Evolutionary conservation across 2,329 filamentous ascomycete species (phyloP).

Genomic region (Colletotrichum australisinense): DNA sequence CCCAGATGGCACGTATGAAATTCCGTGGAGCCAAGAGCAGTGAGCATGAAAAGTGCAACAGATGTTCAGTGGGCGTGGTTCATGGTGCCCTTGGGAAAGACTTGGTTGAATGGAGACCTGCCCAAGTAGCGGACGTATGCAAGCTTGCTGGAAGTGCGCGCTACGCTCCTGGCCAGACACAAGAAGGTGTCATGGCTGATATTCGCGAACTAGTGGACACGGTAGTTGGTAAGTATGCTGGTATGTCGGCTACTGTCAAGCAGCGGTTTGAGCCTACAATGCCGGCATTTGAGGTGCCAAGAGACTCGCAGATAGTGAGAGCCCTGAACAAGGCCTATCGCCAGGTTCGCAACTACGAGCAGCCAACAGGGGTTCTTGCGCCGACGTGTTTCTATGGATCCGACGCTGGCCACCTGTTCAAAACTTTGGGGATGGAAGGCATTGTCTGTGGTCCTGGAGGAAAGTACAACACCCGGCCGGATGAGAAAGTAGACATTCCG

Average conservation of each 20-base stretch:
- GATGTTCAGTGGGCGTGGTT: conserved; percentile 41
- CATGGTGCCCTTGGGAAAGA: conserved; percentile 41
- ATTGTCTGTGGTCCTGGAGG: conserved; percentile 42
- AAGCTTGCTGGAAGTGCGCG: conserved; percentile 40
- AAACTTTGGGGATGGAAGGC: conserved; percentile 41
- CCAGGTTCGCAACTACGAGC: no score
- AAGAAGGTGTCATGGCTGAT: conserved; percentile 40
- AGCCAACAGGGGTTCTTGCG: no score
- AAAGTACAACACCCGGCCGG: conserved; percentile 42
- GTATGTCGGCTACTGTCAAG: no score
- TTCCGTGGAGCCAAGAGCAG: conserved; percentile 38
- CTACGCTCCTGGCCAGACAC: conserved; percentile 41
- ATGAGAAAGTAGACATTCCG: conserved; percentile 42
- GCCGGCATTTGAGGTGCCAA: no score
- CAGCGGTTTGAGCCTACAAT: no score
- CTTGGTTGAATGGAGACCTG: conserved; percentile 40
- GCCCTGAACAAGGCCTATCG: no score
- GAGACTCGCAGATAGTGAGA: no score
- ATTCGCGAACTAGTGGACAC: conserved; percentile 33
- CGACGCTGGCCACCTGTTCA: conserved; percentile 28
- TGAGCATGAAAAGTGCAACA: conserved; percentile 41
- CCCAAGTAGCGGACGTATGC: conserved; percentile 41
- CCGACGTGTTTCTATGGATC: no score
- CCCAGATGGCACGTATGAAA: conserved; percentile 37
- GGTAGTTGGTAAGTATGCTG: conserved; percentile 7